Evolutionary conservation across 116 monocot genomes (phyloP).

Genomic region (Cymodocea nodosa): DNA sequence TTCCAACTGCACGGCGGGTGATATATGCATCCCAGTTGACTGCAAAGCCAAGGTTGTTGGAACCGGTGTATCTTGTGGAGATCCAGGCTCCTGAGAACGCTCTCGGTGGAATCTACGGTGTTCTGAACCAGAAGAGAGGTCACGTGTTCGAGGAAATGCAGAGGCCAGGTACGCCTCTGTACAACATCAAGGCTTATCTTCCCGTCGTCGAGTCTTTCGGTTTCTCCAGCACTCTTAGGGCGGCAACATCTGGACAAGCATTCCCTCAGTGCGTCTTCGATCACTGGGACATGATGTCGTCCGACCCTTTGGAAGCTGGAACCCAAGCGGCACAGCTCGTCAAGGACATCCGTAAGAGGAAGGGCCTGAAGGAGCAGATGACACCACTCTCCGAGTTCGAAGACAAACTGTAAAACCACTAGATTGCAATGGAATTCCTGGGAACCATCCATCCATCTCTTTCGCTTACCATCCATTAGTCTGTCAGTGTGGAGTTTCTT

Average conservation of each 20-base stretch:
- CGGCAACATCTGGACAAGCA: conserved; percentile 28
- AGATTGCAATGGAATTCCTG: no score
- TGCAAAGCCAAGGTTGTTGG: conserved; percentile 26
- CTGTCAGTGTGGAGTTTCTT: no score
- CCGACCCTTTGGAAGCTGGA: conserved; percentile 16
- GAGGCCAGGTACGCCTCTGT: conserved; percentile 23
- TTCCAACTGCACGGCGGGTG: conserved; percentile 26
- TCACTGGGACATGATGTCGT: conserved; percentile 31
- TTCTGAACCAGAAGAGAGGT: conserved; percentile 24
- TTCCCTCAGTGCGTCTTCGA: conserved; percentile 38
- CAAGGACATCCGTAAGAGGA: conserved; percentile 39
- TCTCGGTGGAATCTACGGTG: conserved; percentile 20
- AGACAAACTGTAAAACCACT: conserved; percentile 22
- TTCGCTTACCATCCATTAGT: no score
- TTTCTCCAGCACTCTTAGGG: conserved; percentile 19
- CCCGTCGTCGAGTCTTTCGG: conserved; percentile 25
- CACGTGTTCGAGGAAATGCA: conserved; percentile 27
- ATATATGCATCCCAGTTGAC: conserved; percentile 30
- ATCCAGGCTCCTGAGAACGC: conserved; percentile 29
- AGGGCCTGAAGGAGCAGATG: conserved; percentile 37
- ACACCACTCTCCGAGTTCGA: conserved; percentile 38
- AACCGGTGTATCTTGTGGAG: conserved; percentile 31
- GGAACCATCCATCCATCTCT: no score
- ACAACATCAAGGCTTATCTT: conserved; percentile 31
- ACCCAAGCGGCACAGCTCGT: conserved; percentile 17